These are phyloP conservation scores for Fragilaria radians DNA, from an alignment of 108 stramenopile species.

Conservation along the genomic window DNA sequence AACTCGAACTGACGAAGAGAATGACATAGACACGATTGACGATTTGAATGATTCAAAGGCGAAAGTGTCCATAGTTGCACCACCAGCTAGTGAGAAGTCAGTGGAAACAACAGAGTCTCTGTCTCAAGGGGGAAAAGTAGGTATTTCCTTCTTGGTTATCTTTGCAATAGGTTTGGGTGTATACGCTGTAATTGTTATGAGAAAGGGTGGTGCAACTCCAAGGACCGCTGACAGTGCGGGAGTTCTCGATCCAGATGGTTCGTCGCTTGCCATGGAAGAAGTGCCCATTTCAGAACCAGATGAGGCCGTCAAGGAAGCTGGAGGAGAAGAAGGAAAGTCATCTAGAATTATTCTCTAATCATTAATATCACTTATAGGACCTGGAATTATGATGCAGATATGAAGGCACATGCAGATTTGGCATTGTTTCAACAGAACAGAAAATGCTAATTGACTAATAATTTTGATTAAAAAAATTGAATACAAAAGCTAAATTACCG, in stretches of 20 bases:
- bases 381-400: too few relatives aligned
- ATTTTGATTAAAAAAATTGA: too few relatives aligned
- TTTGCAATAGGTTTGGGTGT: neutral
- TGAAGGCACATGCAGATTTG: too few relatives aligned
- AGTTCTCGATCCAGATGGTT: neutral
- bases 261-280: neutral
- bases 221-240: neutral
- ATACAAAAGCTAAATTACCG: too few relatives aligned
- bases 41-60: neutral
- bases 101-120: too few relatives aligned
- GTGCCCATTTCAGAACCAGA: too few relatives aligned
- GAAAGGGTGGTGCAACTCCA: neutral
- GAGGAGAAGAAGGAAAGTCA: neutral
- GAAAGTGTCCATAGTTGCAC: too few relatives aligned
- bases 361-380: too few relatives aligned
- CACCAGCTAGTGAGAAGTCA: too few relatives aligned
- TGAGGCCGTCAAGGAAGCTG: neutral
- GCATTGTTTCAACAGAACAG: too few relatives aligned
- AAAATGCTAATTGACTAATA: too few relatives aligned
- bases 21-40: neutral
- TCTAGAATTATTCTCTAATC: neutral
- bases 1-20: neutral
- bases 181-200: neutral
- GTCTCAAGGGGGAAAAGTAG: neutral
- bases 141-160: neutral